Conservation (phyloP, 2,329 filamentous ascomycete species). For the Exophiala mesophila region DNA sequence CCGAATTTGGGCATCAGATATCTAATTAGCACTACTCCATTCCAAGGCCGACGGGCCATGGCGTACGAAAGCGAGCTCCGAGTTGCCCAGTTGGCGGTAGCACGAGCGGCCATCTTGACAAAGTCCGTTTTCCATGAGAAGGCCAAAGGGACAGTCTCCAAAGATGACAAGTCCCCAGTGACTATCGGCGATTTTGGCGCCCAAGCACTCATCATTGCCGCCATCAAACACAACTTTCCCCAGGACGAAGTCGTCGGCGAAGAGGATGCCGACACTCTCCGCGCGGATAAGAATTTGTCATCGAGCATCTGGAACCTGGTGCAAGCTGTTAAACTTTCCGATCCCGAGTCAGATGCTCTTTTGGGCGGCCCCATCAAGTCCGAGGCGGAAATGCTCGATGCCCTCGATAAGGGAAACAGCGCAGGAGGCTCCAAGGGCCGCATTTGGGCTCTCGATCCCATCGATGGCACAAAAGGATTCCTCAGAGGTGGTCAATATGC, state of each 20-base stretch:
- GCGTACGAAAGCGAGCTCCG: conserved; percentile 72
- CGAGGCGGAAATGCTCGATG: conserved; percentile 59
- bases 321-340: conserved; percentile 62
- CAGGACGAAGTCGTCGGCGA: conserved; percentile 88
- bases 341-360: conserved; percentile 58
- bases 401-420: conserved; percentile 65
- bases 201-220: conserved; percentile 90
- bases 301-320: conserved; percentile 83
- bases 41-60: conserved; percentile 28
- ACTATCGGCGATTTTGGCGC: conserved; percentile 98
- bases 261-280: conserved; percentile 80
- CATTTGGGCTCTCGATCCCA: conserved; percentile 95
- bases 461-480: conserved; percentile 97
- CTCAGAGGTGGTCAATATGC: conserved; percentile 94
- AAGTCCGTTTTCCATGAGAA: conserved; percentile 79
- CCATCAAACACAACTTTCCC: conserved; percentile 85
- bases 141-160: conserved; percentile 88
- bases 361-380: conserved; percentile 65
- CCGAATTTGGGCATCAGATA: conserved; percentile 16
- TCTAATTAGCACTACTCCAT: background rate
- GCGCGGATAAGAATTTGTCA: conserved; percentile 63
- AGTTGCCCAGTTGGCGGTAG: conserved; percentile 81
- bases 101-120: conserved; percentile 71
- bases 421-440: conserved; percentile 67
- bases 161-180: conserved; percentile 93